Base-by-base conservation (phyloP, 2,329 filamentous ascomycete species). In the Harringtonia lauricola region DNA sequence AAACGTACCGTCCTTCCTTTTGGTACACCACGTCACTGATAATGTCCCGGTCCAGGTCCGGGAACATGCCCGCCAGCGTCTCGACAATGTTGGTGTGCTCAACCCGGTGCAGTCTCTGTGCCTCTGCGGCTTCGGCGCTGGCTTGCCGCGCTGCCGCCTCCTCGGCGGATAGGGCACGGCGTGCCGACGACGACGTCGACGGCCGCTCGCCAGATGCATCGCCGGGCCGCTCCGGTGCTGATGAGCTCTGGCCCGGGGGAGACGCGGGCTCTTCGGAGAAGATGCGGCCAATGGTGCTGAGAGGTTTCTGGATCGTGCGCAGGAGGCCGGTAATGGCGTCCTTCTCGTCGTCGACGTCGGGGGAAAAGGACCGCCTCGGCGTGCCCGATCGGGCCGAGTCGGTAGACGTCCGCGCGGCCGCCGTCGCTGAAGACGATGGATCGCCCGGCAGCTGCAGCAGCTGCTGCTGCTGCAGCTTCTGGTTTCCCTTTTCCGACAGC, bases 21-120 rank as follows among this genome's bases (percentile, higher is more conserved):
- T 94, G 79, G 60, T 90, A 81, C 22, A 98, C 92, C 34, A 98
- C 92, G 65, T 98, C 92, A 55, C 89, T 89, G 58, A 98, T 96
- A 31, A 98, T 76, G 39, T 98, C 94, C 55, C 80, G 79, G 61
- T 98, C 92, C 41, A 98, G 68, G 57, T 94, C 88, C 1, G 92
- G 92, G 60, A 98, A 98, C 92, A 98, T 98, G 54, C 87, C 84
- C 39, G 86, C 81, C 45, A 98, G 66, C 30, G 92, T 96, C 64
- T 96, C 92, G 3, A 96, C 90, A 8, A 98, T 81, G 54, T 88
- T 90, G 43, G 78, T 72, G 62, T 96, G 89, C 68, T 98, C 92
- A 44, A 83, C 81, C 30, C 80, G 72, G 52, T 92, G 81, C 47
- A 96, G 78, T 15, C 84, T 72, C 51, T 88, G 78, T 8, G 90